phyloP scores from a whole-genome alignment of 2,329 filamentous ascomycete genomes.

The Colletotrichum liriopes region DNA sequence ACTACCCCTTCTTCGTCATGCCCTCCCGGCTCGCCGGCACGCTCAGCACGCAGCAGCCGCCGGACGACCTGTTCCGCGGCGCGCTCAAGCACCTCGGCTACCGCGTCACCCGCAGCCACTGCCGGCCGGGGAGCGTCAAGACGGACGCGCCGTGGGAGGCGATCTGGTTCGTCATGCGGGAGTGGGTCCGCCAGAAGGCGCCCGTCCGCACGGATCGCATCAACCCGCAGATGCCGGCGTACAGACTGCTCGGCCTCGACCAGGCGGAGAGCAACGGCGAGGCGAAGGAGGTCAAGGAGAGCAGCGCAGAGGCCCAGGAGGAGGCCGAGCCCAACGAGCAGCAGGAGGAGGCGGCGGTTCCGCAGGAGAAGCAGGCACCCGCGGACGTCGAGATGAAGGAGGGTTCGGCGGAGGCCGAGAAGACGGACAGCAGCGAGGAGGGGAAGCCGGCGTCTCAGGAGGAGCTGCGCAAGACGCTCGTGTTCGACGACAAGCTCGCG shows the following conservation, averaged over 20 bases:
- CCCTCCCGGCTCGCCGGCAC: slow-evolving; percentile 82
- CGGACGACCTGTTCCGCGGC: slow-evolving; percentile 84
- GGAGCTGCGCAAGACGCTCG: slow-evolving; percentile 70
- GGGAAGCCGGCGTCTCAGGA: slow-evolving; percentile 45
- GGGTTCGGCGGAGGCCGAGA: slow-evolving; percentile 41
- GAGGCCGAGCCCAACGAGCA: slow-evolving; percentile 47
- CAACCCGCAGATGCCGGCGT: slow-evolving; percentile 79
- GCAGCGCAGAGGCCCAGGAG: slow-evolving; percentile 45
- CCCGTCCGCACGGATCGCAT: slow-evolving; percentile 83
- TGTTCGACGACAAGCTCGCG: slow-evolving; percentile 86
- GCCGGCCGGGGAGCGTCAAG: slow-evolving; percentile 90
- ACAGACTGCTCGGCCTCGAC: slow-evolving; percentile 73
- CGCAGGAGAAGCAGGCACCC: slow-evolving; percentile 47
- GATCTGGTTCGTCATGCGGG: slow-evolving; percentile 93
- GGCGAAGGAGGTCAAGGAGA: slow-evolving; percentile 41
- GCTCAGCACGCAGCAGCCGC: slow-evolving; percentile 84
- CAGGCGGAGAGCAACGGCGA: slow-evolving; percentile 52
- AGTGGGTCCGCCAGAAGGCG: slow-evolving; percentile 87
- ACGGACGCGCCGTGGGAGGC: slow-evolving; percentile 93
- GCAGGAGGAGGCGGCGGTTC: slow-evolving; percentile 41
- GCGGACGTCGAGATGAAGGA: slow-evolving; percentile 56
- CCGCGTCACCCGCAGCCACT: slow-evolving; percentile 87
- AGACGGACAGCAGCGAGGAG: slow-evolving; percentile 39
- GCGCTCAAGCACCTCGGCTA: slow-evolving; percentile 88
- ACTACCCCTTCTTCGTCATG: slow-evolving; percentile 88